Conservation (phyloP, 2,329 filamentous ascomycete genomes). For the Orbilia oligospora region DNA sequence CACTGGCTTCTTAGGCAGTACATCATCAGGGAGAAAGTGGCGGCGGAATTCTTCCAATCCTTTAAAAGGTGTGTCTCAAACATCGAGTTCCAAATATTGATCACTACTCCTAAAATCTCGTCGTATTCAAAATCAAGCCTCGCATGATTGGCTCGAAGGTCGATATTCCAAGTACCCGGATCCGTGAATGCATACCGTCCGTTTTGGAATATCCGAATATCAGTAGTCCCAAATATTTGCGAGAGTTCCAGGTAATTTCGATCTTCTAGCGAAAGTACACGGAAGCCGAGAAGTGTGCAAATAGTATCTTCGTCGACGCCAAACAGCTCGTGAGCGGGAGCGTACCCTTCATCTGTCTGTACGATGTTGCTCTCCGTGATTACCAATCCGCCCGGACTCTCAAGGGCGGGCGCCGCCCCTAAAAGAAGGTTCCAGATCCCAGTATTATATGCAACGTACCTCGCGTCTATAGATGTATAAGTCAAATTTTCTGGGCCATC, state of each 20-base stretch:
- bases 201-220: background rate
- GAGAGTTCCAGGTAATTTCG: too few relatives aligned
- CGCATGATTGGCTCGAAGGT: background rate
- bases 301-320: background rate
- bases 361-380: background rate
- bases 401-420: background rate
- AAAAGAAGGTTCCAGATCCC: background rate
- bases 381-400: background rate
- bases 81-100: background rate
- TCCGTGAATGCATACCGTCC: background rate
- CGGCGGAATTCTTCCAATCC: background rate
- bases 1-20: background rate
- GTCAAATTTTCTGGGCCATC: background rate
- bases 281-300: slow-evolving; percentile 4
- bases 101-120: background rate
- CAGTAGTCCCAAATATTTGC: background rate
- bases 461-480: background rate
- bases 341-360: too few relatives aligned
- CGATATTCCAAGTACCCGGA: background rate
- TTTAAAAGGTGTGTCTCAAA: background rate
- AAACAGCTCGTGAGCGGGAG: too few relatives aligned
- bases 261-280: too few relatives aligned
- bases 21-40: background rate
- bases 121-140: background rate
- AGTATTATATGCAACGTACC: background rate